Percentiles rank a stretch among this genome's conserved stretches.
These are phyloP conservation scores for Rhizoclosmatium globosum DNA, from an alignment of 192 early-diverging fungal genomes.

Conservation along the genomic window DNA sequence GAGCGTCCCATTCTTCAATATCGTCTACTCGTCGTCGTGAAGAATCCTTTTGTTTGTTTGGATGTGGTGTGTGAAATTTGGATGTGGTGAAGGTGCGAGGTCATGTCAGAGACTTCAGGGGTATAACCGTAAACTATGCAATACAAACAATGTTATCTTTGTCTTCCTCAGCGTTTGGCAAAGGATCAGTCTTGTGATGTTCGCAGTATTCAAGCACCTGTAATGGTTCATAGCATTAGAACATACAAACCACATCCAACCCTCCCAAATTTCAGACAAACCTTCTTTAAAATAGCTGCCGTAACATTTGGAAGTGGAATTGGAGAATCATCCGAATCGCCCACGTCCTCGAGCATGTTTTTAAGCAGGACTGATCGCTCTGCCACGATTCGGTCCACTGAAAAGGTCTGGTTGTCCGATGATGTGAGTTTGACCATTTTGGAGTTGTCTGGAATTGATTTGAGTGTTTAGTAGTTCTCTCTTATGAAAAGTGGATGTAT, in stretches of 20 bases:
- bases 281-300: constrained; percentile 55
- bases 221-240: neutral
- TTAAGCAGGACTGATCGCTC: constrained; percentile 77
- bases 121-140: too few species aligned
- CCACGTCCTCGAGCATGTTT: constrained; percentile 84
- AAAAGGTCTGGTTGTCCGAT: constrained; percentile 52
- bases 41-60: constrained; percentile 7
- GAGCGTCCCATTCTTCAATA: constrained; percentile 64
- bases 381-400: constrained; percentile 68
- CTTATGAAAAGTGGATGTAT: neutral
- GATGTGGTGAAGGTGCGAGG: too few species aligned
- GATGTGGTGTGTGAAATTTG: too few species aligned
- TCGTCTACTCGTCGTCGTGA: constrained; percentile 51
- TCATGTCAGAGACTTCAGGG: too few species aligned
- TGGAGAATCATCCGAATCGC: constrained; percentile 60
- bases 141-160: constrained; percentile 37
- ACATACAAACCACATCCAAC: neutral
- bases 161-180: constrained; percentile 48
- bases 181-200: constrained; percentile 65
- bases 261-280: neutral
- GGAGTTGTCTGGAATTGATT: too few species aligned
- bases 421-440: constrained; percentile 32
- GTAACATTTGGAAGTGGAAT: constrained; percentile 68
- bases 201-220: constrained; percentile 62
- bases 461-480: too few species aligned